phyloP scores from a whole-genome alignment of 163 green algal species.

The Picocystis sp. region DNA sequence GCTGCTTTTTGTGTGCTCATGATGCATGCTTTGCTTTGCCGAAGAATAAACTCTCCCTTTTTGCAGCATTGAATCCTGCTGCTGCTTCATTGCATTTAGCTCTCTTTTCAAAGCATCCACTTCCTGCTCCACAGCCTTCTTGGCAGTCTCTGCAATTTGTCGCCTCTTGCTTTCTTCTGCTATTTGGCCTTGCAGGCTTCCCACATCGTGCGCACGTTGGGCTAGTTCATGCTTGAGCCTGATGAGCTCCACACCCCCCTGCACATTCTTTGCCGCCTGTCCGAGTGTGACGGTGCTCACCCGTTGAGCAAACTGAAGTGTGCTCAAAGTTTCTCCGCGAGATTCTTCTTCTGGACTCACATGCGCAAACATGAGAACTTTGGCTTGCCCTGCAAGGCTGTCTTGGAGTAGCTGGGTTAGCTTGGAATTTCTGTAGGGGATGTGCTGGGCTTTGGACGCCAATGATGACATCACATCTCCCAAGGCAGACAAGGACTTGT shows the following conservation, averaged over 20 bases:
- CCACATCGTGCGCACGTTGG: no score
- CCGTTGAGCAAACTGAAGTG: slow-evolving; percentile 62
- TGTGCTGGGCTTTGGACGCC: slow-evolving; percentile 33
- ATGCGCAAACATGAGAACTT: slow-evolving; percentile 90
- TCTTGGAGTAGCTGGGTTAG: slow-evolving; percentile 29
- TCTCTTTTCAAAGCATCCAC: no score
- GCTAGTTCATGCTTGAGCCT: no score
- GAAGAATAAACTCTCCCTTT: no score
- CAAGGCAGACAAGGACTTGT: slow-evolving; percentile 61
- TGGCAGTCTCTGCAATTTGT: no score
- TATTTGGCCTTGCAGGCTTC: no score
- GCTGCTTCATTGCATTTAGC: no score
- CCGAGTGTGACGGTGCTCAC: slow-evolving; percentile 75
- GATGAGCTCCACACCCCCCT: slow-evolving; percentile 10
- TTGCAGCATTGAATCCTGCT: no score
- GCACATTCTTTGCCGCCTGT: slow-evolving; percentile 36
- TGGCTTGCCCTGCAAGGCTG: slow-evolving; percentile 48
- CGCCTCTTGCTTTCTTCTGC: no score
- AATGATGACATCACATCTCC: slow-evolving; percentile 73
- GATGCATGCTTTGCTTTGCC: no score
- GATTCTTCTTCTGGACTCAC: slow-evolving; percentile 51
- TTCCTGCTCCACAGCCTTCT: no score
- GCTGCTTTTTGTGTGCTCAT: no score
- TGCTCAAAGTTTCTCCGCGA: slow-evolving; percentile 57
- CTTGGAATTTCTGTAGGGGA: slow-evolving; percentile 40